Conservation (phyloP, 306 rosid species). For the Pterocarpus macrocarpus region DNA sequence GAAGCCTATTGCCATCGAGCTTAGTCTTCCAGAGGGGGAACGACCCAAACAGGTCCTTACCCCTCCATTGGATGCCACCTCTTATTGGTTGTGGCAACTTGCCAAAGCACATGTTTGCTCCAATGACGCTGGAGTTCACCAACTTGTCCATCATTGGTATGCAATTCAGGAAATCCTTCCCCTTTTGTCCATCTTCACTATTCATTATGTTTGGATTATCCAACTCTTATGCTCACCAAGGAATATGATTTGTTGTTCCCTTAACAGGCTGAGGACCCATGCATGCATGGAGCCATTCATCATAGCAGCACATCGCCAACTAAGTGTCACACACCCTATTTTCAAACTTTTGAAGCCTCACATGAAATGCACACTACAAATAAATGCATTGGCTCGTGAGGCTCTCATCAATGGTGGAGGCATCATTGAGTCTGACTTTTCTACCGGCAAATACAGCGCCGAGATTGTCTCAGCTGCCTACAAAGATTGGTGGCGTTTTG, state of each 20-base stretch:
- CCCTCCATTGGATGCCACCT: constrained; percentile 53
- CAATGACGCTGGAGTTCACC: constrained; percentile 54
- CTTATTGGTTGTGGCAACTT: constrained; percentile 55
- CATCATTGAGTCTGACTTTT: constrained; percentile 51
- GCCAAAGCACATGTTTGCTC: constrained; percentile 59
- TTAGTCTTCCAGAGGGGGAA: constrained; percentile 41
- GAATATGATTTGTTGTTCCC: neutral
- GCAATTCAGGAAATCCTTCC: neutral
- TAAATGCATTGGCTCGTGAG: constrained; percentile 58
- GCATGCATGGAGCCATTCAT: constrained; percentile 59
- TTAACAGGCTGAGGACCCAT: constrained; percentile 56
- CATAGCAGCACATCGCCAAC: constrained; percentile 50
- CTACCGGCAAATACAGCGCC: constrained; percentile 41
- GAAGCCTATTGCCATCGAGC: constrained; percentile 55
- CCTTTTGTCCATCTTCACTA: constrained; percentile 30
- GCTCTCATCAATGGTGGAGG: constrained; percentile 56
- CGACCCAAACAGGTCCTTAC: constrained; percentile 51
- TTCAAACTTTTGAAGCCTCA: constrained; percentile 57
- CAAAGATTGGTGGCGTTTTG: constrained; percentile 57
- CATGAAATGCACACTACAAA: constrained; percentile 52
- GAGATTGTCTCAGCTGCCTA: constrained; percentile 52
- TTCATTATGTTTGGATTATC: constrained; percentile 43
- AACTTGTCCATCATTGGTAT: constrained; percentile 58
- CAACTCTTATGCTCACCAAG: neutral
- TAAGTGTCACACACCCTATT: constrained; percentile 54